These are phyloP conservation scores for Colletotrichum destructivum DNA, from an alignment of 2,329 filamentous ascomycete species.

Conservation along the genomic window DNA sequence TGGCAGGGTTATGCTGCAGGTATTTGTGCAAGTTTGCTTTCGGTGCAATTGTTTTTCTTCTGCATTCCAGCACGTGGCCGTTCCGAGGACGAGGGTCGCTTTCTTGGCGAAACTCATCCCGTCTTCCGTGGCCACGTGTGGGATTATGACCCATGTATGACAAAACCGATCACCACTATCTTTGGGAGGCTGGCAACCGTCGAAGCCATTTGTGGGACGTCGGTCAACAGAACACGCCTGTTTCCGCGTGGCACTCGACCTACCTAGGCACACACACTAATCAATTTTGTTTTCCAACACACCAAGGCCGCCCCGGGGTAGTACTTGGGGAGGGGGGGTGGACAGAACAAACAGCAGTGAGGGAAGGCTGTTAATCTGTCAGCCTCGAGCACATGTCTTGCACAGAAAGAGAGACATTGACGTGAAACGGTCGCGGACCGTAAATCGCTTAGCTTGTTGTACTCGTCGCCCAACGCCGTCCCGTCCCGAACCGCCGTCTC, in stretches of 20 bases:
- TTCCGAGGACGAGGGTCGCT: neutral
- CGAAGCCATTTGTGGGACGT: neutral
- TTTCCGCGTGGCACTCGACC: neutral
- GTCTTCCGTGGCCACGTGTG: neutral
- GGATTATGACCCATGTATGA: neutral
- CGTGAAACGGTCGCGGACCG: neutral
- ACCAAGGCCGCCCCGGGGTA: neutral
- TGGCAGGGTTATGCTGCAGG: constrained; percentile 22
- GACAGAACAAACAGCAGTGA: constrained; percentile 12
- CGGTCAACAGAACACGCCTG: neutral
- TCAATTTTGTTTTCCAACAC: neutral
- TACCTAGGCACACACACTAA: neutral
- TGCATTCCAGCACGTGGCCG: constrained; percentile 2
- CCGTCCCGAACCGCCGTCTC: constrained; percentile 22
- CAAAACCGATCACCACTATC: neutral
- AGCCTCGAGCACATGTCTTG: neutral
- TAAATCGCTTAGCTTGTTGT: constrained; percentile 24
- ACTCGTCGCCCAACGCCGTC: constrained; percentile 7
- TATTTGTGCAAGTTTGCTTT: constrained; percentile 8
- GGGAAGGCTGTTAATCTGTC: constrained; percentile 2
- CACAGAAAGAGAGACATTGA: neutral
- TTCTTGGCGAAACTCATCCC: neutral
- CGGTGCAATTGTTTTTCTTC: no score
- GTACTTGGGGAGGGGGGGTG: constrained; percentile 18
- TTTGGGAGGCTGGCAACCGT: neutral